A percentile compares a stretch with the other conserved stretches of the same genome.
phyloP scores from a whole-genome alignment of 192 early-diverging fungal species.

The Coemansia sp. region DNA sequence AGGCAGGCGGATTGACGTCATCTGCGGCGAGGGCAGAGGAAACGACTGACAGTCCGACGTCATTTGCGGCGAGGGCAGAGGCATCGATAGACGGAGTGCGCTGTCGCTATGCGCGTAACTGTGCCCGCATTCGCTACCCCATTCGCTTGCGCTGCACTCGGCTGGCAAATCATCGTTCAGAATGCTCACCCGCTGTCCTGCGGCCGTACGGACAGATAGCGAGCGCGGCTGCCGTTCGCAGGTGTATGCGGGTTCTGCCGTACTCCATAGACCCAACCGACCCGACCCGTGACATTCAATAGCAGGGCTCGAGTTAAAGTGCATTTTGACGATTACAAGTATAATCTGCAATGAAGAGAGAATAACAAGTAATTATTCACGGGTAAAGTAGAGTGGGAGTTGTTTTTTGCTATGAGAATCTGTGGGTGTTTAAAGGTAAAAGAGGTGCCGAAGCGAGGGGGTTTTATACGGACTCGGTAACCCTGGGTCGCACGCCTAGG shows the following conservation, averaged over 20 bases:
- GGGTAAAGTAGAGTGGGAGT: neutral
- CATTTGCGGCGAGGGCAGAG: constrained; percentile 25
- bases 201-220: constrained; percentile 44
- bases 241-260: neutral
- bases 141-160: neutral
- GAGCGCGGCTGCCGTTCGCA: constrained; percentile 22
- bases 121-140: constrained; percentile 18
- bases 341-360: neutral
- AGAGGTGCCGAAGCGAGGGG: neutral
- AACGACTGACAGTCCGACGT: constrained; percentile 28
- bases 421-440: neutral
- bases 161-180: constrained; percentile 30
- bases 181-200: constrained; percentile 47
- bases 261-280: constrained; percentile 5
- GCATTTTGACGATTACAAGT: neutral
- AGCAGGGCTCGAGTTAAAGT: neutral
- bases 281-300: neutral
- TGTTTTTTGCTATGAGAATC: neutral
- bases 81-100: constrained; percentile 23
- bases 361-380: neutral
- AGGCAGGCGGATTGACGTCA: constrained; percentile 25
- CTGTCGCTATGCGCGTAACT: constrained; percentile 23
- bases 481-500: constrained; percentile 4
- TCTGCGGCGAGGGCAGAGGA: constrained; percentile 25
- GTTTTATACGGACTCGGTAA: constrained; percentile 3